phyloP scores from a whole-genome alignment of 2,329 filamentous ascomycete species.

The Fusarium equiseti region DNA sequence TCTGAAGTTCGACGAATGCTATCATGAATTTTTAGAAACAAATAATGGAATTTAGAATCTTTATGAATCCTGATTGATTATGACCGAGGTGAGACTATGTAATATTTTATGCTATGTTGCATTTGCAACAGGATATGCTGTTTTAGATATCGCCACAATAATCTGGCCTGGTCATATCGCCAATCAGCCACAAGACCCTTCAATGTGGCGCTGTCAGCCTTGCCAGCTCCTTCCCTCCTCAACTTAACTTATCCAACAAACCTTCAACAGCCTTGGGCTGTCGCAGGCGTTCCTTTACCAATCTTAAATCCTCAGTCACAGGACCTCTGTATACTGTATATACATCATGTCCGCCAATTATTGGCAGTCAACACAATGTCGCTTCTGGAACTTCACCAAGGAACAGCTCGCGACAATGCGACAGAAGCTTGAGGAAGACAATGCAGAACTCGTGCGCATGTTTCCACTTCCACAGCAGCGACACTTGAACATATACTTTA shows the following conservation, averaged over 20 bases:
- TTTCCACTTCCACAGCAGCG: slow-evolving; percentile 86
- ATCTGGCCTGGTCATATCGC: slow-evolving; percentile 7
- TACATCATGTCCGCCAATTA: slow-evolving; percentile 88
- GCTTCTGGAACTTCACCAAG: slow-evolving; percentile 90
- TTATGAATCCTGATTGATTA: too few species aligned
- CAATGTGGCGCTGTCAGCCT: slow-evolving; percentile 36
- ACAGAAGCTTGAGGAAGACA: slow-evolving; percentile 80
- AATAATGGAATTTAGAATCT: background rate
- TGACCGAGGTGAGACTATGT: background rate
- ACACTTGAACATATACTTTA: slow-evolving; percentile 91
- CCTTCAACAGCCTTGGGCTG: slow-evolving; percentile 20
- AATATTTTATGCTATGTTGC: background rate
- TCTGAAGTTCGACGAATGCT: background rate
- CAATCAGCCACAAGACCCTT: slow-evolving; percentile 32
- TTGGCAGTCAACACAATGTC: slow-evolving; percentile 93
- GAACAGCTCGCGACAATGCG: slow-evolving; percentile 82
- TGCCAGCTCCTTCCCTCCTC: slow-evolving; percentile 17
- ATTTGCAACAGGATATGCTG: background rate
- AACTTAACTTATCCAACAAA: slow-evolving; percentile 7
- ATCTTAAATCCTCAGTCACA: background rate
- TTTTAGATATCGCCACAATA: background rate
- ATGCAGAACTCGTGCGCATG: slow-evolving; percentile 78
- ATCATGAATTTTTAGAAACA: background rate
- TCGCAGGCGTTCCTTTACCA: background rate
- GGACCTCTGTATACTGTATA: slow-evolving; percentile 20